Percentiles rank a stretch among this genome's conserved stretches.
phyloP scores from a whole-genome alignment of 2,329 filamentous ascomycete species.

The Sclerotinia minor region DNA sequence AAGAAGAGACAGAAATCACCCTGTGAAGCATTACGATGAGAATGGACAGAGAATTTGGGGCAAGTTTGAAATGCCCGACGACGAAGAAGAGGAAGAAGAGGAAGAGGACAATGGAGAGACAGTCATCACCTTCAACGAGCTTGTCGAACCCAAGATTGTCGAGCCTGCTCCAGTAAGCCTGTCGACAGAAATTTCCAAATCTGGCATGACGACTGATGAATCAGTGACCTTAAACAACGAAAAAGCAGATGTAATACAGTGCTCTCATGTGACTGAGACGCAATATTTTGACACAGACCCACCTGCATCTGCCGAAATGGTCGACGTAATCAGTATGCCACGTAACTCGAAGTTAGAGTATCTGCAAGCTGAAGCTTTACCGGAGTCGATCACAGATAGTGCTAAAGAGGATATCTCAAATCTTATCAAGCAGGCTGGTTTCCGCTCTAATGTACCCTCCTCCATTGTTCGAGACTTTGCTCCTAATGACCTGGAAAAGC shows the following conservation, averaged over 20 bases:
- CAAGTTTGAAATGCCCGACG: conserved; percentile 73
- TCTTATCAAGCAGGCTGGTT: conserved; percentile 51
- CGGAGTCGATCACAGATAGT: conserved; percentile 33
- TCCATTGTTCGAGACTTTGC: conserved; percentile 40
- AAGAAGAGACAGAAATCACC: conserved; percentile 61
- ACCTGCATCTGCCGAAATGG: not conserved
- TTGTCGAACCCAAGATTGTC: conserved; percentile 68
- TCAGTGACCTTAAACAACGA: conserved; percentile 20
- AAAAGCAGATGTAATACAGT: conserved; percentile 29
- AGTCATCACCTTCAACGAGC: conserved; percentile 59
- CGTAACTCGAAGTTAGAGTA: conserved; percentile 4
- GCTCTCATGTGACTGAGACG: conserved; percentile 38
- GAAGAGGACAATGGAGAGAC: conserved; percentile 60
- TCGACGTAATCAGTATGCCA: conserved; percentile 1
- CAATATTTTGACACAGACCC: conserved; percentile 29
- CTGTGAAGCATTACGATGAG: conserved; percentile 61
- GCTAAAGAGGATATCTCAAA: conserved; percentile 46
- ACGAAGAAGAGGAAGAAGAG: conserved; percentile 58
- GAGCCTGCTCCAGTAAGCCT: conserved; percentile 44
- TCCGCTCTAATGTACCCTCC: conserved; percentile 48
- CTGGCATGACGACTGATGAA: conserved; percentile 21
- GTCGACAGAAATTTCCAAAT: conserved; percentile 19
- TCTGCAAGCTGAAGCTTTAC: conserved; percentile 35
- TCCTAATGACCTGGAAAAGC: conserved; percentile 36
- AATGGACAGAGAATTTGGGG: conserved; percentile 73